Base-by-base conservation (phyloP, 305 asterid genomes). In the Solanum hybrid region DNA sequence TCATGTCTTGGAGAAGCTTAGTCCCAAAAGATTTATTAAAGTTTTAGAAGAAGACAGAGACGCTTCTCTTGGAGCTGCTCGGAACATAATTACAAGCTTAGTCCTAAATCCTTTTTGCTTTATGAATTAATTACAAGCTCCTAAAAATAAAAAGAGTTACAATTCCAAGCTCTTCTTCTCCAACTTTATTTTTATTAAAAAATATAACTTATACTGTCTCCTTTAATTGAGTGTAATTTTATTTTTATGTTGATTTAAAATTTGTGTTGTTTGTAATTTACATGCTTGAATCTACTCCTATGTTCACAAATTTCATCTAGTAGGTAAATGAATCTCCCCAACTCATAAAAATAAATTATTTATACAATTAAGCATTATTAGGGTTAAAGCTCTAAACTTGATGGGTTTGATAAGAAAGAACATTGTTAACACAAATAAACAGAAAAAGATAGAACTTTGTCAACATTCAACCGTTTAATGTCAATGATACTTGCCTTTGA, bases 61-160 rank as follows among this genome's bases (percentile, higher is more conserved):
- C 7, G 51, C 88, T 85, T 60, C 77, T 22, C 77, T 31, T 56
- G 87, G 87, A 85, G 87, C 87, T 31, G 87, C 87, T 56, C n/a
- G 2, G 76, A 35, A 31, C 72, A 51, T 85, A 45, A 45, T 14
- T 45, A 45, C 60, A 45, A 45, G 60, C 60, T 45, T 45, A 45
- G 60, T 45, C 60, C 66, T 51, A 51, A 51, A 51, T 51, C 66
- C 66, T 51, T 51, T 51, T 51, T 51, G 66, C 66, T 51, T 51
- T 51, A 51, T 51, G 66, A 51, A 51, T 15, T 51, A 51, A 51
- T 51, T 51, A 15, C 66, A 51, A 15, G 66, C 66, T 51, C n/a
- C 66, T 15, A 51, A 51, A 51, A 51, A 51, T 51, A 51, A 51
- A 51, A 51, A 51, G 66, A 51, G 66, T 15, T 2, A 15, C 66